These are phyloP conservation scores for Botryotinia narcissicola DNA, from an alignment of 2,329 filamentous ascomycete species.

Conservation along the genomic window DNA sequence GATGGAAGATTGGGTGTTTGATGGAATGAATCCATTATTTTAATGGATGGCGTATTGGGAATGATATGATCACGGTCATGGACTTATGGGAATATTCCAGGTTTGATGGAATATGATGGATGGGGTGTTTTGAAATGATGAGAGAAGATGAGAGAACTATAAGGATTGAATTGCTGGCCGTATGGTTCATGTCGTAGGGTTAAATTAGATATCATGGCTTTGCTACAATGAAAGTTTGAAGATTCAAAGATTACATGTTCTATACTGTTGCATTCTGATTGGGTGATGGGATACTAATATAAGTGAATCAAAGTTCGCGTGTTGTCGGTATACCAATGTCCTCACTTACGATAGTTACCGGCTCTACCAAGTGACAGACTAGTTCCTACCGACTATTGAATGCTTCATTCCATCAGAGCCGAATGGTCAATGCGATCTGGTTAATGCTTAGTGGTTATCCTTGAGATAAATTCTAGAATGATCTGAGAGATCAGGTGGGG, in stretches of 20 bases:
- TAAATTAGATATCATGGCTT: slow-evolving; percentile 2
- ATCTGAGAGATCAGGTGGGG: not conserved
- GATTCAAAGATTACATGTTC: not conserved
- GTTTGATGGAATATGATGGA: not conserved
- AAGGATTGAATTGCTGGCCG: not conserved
- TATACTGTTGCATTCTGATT: not conserved
- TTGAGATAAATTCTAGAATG: not conserved
- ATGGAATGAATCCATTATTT: not conserved
- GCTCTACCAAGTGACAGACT: not conserved
- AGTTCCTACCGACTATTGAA: not conserved
- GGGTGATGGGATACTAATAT: not conserved
- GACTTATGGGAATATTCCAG: not conserved
- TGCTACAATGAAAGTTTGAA: not conserved
- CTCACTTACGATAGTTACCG: not conserved
- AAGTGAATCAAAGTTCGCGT: not conserved
- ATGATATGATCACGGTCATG: not conserved
- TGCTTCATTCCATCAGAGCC: not conserved
- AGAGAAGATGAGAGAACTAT: not conserved
- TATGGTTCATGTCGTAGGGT: not conserved
- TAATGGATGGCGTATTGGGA: not conserved
- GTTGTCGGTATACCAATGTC: not conserved
- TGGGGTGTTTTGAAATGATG: not conserved
- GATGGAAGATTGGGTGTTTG: not conserved
- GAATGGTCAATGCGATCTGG: not conserved
- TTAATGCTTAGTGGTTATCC: not conserved